Percentiles rank a stretch among this genome's conserved stretches.
These are phyloP conservation scores for Fusarium fracticaudum DNA, from an alignment of 2,329 filamentous ascomycete genomes.

Conservation along the genomic window DNA sequence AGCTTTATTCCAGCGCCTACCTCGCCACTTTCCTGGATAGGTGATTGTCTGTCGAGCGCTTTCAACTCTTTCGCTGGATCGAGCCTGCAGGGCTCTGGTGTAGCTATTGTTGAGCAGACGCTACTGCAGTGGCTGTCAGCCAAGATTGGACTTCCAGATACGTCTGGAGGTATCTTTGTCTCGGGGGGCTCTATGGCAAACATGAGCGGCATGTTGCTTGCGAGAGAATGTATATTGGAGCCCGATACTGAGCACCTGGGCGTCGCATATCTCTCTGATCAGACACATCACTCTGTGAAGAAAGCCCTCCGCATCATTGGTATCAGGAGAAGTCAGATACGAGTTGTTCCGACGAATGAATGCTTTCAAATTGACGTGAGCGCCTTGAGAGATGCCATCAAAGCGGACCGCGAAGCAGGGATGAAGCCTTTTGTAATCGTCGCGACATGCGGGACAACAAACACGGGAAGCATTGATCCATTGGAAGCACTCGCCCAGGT, in stretches of 20 bases:
- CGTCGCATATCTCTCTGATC: slow-evolving; percentile 5
- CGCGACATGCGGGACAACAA: slow-evolving; percentile 10
- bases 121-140: slow-evolving; percentile 4
- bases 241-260: not conserved
- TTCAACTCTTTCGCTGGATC: slow-evolving; percentile 16
- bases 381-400: not conserved
- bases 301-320: slow-evolving; percentile 6
- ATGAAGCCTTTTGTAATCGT: slow-evolving; percentile 6
- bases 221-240: not conserved
- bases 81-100: slow-evolving; percentile 2
- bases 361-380: not conserved
- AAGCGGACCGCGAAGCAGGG: not conserved
- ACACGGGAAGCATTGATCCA: slow-evolving; percentile 3
- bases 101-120: slow-evolving; percentile 5
- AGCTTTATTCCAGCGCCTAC: slow-evolving; percentile 5
- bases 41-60: slow-evolving; percentile 2
- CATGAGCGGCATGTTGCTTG: slow-evolving; percentile 17
- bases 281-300: slow-evolving; percentile 11
- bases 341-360: not conserved
- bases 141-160: slow-evolving; percentile 8
- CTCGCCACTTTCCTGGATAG: slow-evolving; percentile 4
- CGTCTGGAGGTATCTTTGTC: slow-evolving; percentile 2
- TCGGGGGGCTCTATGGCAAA: slow-evolving; percentile 19
- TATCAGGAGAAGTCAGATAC: not conserved
- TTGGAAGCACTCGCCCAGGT: not conserved